Evolutionary conservation across 768 basidiomycete species (phyloP), one percentile per base, ranked within the genome.

Genomic region (Chalciporus sphaerocephalus): DNA sequence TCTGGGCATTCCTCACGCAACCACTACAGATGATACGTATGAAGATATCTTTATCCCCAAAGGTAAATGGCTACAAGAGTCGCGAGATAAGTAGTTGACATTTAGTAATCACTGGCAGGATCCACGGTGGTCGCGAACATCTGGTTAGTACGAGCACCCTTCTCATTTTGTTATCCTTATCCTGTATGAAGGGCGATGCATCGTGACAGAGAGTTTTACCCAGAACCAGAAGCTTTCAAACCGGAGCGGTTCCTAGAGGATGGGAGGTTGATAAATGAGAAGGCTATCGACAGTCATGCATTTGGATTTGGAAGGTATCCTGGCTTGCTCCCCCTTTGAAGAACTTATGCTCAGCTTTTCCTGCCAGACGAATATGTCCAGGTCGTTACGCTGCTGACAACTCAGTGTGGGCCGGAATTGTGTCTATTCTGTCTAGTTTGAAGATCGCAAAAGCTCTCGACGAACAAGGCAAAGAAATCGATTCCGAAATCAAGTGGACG

Each of bases 331-430:
- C 9, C 22, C 15, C 5, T 1, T 30, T 9, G 4, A 13, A n/a
- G n/a, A 16, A 3, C 2, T 20, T 4, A 16, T 36, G 17, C 2
- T 43, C n/a, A 9, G 54, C 16, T 10, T 28, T 21, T 32, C 8
- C 42, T 8, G 13, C 22, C 40, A 64, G 60, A 30, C 52, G 62
- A 3, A 30, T 55, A n/a, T 70, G 68, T 41, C 63, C 68, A 12
- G 69, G 70, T 11, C 53, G 55, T 15, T 51, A 63, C 44, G 17
- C 55, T n/a, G 67, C 66, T 2, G 60, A 64, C 16, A 45, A 36
- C 17, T 57, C 55, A 6, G 21, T 67, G 15, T 72, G 62, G 65
- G 54, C 51, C 18, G 47, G 52, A 13, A 56, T 66, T 21, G 63
- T 54, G 10, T 57, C 48, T 8, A 48, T 66, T 24, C 44, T 72